phyloP scores from a whole-genome alignment of 371 early-diverging fungal species.

The Lichtheimia ramosa region DNA sequence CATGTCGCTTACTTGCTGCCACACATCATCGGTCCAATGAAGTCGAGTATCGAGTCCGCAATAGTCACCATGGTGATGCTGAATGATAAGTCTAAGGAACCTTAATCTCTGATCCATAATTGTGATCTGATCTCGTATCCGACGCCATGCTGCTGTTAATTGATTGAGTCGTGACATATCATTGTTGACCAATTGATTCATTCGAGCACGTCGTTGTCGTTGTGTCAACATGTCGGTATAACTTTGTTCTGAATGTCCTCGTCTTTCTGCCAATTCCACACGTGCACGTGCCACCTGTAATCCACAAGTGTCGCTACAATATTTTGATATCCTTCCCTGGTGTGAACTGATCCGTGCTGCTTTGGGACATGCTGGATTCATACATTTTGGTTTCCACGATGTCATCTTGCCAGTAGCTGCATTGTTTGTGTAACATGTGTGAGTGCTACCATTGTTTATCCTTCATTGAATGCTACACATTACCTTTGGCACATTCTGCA shows the following conservation, averaged over 20 bases:
- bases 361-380: conserved; percentile 41
- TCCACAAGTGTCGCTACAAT: conserved; percentile 40
- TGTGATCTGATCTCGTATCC: conserved; percentile 9
- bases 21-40: conserved; percentile 45
- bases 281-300: conserved; percentile 44
- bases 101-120: conserved; percentile 22
- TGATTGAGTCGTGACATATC: conserved; percentile 23
- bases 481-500: conserved; percentile 47
- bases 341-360: conserved; percentile 30
- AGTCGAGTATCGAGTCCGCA: conserved; percentile 54
- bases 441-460: background rate
- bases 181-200: conserved; percentile 27
- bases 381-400: conserved; percentile 53
- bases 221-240: conserved; percentile 8
- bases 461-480: background rate
- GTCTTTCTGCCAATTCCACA: conserved; percentile 30
- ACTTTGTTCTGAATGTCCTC: conserved; percentile 1
- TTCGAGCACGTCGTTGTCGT: conserved; percentile 14
- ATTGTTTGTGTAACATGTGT: background rate
- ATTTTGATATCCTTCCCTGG: conserved; percentile 37
- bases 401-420: conserved; percentile 45
- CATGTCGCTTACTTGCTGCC: conserved; percentile 22
- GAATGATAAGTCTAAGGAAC: conserved; percentile 19
- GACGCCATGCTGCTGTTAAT: conserved; percentile 17
- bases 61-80: conserved; percentile 19